These are phyloP conservation scores for Fraxinus floribunda DNA, from an alignment of 305 asterid species.

Conservation along the genomic window DNA sequence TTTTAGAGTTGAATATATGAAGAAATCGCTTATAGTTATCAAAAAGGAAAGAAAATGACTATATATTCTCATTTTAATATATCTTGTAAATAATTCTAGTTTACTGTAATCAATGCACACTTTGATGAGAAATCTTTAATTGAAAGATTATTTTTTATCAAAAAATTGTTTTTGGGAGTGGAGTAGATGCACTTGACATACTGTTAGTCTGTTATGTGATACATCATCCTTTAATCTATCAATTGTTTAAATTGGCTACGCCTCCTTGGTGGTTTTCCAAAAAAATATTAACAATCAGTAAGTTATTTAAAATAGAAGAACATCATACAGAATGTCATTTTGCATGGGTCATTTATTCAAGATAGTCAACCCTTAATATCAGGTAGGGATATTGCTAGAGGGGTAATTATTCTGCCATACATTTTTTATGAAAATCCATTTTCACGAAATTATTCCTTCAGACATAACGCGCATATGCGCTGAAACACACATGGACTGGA, in stretches of 20 bases:
- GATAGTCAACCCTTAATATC: neutral
- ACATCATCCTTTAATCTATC: neutral
- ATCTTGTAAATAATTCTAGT: neutral
- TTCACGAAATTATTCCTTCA: neutral
- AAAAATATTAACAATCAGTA: neutral
- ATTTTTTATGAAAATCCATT: neutral
- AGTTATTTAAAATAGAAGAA: neutral
- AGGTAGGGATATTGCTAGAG: neutral
- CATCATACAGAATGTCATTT: neutral
- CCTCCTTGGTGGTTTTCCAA: neutral
- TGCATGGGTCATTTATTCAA: neutral
- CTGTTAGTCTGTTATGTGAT: neutral
- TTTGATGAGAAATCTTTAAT: neutral
- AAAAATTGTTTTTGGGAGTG: neutral
- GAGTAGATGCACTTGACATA: neutral
- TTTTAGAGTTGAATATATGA: neutral
- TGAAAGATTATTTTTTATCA: neutral
- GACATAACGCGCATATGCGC: neutral
- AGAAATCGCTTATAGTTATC: neutral
- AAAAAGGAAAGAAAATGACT: neutral
- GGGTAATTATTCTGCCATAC: neutral
- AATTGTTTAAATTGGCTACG: neutral
- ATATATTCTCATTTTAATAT: neutral
- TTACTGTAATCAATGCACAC: neutral
- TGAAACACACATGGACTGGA: neutral